Conservation (phyloP, 2,329 filamentous ascomycete genomes). For the Pseudogymnoascus sp. region DNA sequence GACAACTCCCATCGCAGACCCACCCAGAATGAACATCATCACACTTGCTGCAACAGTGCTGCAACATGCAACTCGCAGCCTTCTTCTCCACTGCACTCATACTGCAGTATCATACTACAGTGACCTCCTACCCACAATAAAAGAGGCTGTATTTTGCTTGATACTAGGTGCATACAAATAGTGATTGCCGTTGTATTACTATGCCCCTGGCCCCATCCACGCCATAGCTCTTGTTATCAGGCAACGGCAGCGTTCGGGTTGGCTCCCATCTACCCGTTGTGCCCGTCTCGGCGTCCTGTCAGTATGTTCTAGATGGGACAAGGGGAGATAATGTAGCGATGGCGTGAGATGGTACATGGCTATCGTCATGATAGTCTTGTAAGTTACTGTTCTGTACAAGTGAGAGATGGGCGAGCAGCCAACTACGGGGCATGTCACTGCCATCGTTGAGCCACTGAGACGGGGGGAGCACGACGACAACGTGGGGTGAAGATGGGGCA, state of each 20-base stretch:
- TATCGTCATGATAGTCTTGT: slow-evolving; percentile 1
- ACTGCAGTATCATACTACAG: neutral
- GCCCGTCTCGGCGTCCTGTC: neutral
- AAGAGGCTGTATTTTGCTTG: neutral
- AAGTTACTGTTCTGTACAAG: neutral
- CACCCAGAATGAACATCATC: neutral
- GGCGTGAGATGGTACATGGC: neutral
- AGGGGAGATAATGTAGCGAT: neutral
- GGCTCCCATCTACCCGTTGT: neutral
- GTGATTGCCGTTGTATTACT: neutral
- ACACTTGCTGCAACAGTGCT: neutral
- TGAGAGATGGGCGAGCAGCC: neutral
- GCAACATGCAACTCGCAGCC: neutral
- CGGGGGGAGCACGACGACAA: neutral
- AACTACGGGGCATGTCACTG: neutral
- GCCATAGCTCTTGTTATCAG: neutral
- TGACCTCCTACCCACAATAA: neutral
- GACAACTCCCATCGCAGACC: neutral
- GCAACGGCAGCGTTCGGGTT: neutral
- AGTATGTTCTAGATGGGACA: neutral
- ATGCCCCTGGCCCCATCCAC: neutral
- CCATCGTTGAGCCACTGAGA: neutral
- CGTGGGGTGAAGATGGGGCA: neutral
- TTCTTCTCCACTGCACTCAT: neutral
- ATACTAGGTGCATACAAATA: neutral